Percentiles rank a stretch among this genome's conserved stretches.
phyloP scores from a whole-genome alignment of 768 basidiomycete genomes.

The Trametes cubensis region DNA sequence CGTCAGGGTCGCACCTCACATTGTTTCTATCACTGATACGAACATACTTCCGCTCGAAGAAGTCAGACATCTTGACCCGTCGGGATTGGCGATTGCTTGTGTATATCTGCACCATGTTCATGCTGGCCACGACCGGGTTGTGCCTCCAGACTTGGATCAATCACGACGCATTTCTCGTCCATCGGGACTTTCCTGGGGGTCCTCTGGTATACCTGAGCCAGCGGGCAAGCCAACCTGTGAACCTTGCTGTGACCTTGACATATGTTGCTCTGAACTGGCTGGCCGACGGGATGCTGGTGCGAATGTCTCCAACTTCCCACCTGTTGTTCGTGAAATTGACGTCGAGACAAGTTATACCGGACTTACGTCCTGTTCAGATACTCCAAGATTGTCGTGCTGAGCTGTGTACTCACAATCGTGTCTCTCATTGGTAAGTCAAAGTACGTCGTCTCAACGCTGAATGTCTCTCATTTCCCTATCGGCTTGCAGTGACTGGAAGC shows the following conservation, averaged over 20 bases:
- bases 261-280: constrained; percentile 36
- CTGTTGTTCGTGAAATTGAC: not conserved
- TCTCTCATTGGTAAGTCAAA: constrained; percentile 9
- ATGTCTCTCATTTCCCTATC: not conserved
- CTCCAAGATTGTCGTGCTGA: not conserved
- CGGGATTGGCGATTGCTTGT: constrained; percentile 5
- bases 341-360: constrained; percentile 19
- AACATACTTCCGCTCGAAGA: not conserved
- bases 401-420: not conserved
- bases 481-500: not conserved
- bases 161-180: constrained; percentile 30
- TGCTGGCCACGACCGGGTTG: constrained; percentile 25
- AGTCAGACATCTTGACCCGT: not conserved
- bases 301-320: not conserved
- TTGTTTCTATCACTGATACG: constrained; percentile 17
- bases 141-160: constrained; percentile 30
- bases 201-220: constrained; percentile 29
- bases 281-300: constrained; percentile 34
- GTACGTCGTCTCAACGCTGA: not conserved
- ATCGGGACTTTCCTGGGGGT: constrained; percentile 26
- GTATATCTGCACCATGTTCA: constrained; percentile 25
- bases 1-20: constrained; percentile 25
- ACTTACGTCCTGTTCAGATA: constrained; percentile 20
- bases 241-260: constrained; percentile 30
- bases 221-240: constrained; percentile 21